Evolutionary conservation across 345 rosid genomes (phyloP).

Genomic region (Hibiscus syriacus): DNA sequence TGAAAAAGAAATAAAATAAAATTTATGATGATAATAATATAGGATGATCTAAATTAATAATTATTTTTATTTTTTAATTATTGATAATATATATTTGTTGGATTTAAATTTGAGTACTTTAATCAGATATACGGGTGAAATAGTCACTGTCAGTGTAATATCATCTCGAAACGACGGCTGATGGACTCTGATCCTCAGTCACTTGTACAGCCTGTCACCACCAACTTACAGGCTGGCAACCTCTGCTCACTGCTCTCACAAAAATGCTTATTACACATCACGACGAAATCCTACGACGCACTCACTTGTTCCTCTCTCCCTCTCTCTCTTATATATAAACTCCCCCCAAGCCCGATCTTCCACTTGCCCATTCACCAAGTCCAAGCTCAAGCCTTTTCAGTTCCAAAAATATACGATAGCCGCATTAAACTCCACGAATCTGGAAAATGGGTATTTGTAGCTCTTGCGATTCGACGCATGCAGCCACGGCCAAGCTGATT

Average conservation of each 20-base stretch:
- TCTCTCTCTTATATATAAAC: constrained; percentile 14
- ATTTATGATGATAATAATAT: too few species aligned
- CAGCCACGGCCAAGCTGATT: constrained; percentile 75
- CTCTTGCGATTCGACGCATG: constrained; percentile 61
- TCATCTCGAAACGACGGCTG: constrained; percentile 15
- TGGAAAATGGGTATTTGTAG: constrained; percentile 74
- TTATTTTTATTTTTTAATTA: too few species aligned
- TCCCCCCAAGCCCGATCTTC: background rate
- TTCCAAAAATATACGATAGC: background rate
- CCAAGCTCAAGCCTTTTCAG: background rate
- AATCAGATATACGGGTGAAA: too few species aligned
- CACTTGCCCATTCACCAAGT: background rate
- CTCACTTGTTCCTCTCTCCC: too few species aligned
- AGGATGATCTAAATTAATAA: too few species aligned
- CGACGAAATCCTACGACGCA: constrained; percentile 43
- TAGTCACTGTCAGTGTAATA: constrained; percentile 31
- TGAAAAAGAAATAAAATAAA: background rate
- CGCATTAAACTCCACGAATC: background rate
- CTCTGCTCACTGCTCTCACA: constrained; percentile 17
- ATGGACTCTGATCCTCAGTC: background rate
- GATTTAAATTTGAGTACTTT: too few species aligned
- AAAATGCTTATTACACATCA: background rate
- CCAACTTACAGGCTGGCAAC: constrained; percentile 59
- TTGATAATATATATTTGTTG: too few species aligned
- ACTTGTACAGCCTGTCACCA: constrained; percentile 41